phyloP scores from a whole-genome alignment of 352 stramenopile species.

The Phytophthora cactorum region DNA sequence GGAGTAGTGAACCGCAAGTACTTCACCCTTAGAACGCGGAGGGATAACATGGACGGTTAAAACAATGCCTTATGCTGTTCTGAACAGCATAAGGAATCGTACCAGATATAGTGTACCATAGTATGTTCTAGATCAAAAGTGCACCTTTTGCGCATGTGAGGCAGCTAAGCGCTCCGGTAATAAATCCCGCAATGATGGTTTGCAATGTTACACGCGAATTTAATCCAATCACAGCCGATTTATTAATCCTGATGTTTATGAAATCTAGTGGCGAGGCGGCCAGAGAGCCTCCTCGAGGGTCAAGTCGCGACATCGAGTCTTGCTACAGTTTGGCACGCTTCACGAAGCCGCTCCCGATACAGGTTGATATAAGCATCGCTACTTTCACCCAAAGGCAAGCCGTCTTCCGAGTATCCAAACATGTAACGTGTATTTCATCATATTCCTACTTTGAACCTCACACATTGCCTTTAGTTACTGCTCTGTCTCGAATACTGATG shows the following conservation, averaged over 20 bases:
- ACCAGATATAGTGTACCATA: not conserved
- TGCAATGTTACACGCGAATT: not conserved
- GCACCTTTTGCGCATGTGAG: not conserved
- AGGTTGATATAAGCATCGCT: not conserved
- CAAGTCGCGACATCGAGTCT: not conserved
- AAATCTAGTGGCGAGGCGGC: not conserved
- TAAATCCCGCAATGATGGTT: conserved; percentile 11
- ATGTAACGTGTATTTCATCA: not conserved
- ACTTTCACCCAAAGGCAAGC: not conserved
- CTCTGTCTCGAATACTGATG: conserved; percentile 4
- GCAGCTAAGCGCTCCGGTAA: conserved; percentile 16
- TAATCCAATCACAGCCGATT: not conserved
- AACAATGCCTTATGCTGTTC: not conserved
- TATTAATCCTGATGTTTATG: conserved; percentile 9
- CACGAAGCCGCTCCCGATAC: no score
- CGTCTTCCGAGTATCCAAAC: not conserved
- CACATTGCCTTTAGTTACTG: no score
- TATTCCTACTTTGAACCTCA: not conserved
- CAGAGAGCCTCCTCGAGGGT: not conserved
- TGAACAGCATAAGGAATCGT: not conserved
- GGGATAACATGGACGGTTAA: not conserved
- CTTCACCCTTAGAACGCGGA: not conserved
- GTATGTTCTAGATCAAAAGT: not conserved
- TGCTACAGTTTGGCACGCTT: not conserved
- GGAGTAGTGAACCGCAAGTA: no score